Evolutionary conservation across 1,139 yeast genomes (phyloP).

Genomic region (Yamadazyma oceani): DNA sequence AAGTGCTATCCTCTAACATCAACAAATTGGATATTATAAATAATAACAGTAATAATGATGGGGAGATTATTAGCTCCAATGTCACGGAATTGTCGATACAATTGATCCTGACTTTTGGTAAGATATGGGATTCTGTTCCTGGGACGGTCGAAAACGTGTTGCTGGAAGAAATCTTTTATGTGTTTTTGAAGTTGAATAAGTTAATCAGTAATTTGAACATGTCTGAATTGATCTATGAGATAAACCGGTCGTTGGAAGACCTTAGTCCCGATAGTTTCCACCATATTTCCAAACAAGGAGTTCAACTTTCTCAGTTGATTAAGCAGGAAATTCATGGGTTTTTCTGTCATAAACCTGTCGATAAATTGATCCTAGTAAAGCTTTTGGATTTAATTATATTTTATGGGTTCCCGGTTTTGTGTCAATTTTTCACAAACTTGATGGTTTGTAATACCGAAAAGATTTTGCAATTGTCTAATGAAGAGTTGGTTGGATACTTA

Average conservation of each 20-base stretch:
- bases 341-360: slow-evolving; percentile 20
- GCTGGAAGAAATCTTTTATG: slow-evolving; percentile 32
- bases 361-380: slow-evolving; percentile 12
- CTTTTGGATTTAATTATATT: slow-evolving; percentile 39
- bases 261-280: slow-evolving; percentile 24
- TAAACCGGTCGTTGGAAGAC: slow-evolving; percentile 40
- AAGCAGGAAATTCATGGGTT: slow-evolving; percentile 25
- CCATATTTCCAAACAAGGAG: slow-evolving; percentile 42
- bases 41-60: slow-evolving; percentile 17
- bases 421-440: slow-evolving; percentile 28
- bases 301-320: slow-evolving; percentile 28
- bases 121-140: slow-evolving; percentile 16
- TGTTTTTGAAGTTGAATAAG: slow-evolving; percentile 37
- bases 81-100: slow-evolving; percentile 1
- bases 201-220: slow-evolving; percentile 26
- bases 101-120: slow-evolving; percentile 17
- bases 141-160: slow-evolving; percentile 14
- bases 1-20: slow-evolving; percentile 16
- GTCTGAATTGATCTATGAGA: slow-evolving; percentile 41
- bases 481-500: slow-evolving; percentile 29
- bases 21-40: slow-evolving; percentile 14
- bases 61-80: slow-evolving; percentile 5
- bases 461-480: slow-evolving; percentile 28
- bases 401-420: slow-evolving; percentile 42
- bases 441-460: slow-evolving; percentile 20